A percentile compares a stretch with the other conserved stretches of the same genome.
phyloP scores from a whole-genome alignment of 495 filamentous ascomycete genomes.

The Alectoria sarmentosa region DNA sequence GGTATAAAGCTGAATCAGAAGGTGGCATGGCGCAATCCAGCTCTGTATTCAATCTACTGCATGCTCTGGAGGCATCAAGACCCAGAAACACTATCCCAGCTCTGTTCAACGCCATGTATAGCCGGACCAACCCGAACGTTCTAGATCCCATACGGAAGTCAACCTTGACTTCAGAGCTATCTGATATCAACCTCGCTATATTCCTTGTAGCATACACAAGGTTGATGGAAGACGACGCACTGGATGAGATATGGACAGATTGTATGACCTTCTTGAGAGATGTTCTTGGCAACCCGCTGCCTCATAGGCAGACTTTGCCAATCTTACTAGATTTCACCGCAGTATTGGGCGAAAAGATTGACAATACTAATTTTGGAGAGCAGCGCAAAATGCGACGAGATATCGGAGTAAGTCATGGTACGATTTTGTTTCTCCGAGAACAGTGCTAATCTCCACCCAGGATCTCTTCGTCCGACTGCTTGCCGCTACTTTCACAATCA shows the following conservation, averaged over 20 bases:
- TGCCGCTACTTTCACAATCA: conserved; percentile 84
- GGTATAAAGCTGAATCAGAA: conserved; percentile 45
- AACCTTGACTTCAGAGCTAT: conserved; percentile 73
- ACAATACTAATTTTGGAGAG: conserved; percentile 97
- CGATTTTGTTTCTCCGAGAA: not conserved
- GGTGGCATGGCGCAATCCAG: conserved; percentile 32
- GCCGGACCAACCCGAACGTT: conserved; percentile 75
- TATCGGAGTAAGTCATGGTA: conserved; percentile 57
- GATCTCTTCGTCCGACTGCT: conserved; percentile 84
- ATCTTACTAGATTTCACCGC: conserved; percentile 82
- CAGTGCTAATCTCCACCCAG: conserved; percentile 41
- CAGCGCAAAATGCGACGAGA: conserved; percentile 91
- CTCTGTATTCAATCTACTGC: conserved; percentile 69
- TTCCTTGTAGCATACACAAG: conserved; percentile 86
- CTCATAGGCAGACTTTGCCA: conserved; percentile 84
- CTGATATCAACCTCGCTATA: conserved; percentile 72
- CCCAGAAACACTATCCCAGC: conserved; percentile 91
- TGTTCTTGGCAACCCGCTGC: conserved; percentile 87
- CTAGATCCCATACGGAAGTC: conserved; percentile 77
- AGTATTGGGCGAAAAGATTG: conserved; percentile 84
- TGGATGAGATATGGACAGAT: conserved; percentile 97
- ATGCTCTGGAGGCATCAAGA: conserved; percentile 83
- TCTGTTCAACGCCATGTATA: conserved; percentile 96
- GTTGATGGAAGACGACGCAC: conserved; percentile 93
- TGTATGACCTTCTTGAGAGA: conserved; percentile 88